These are phyloP conservation scores for Citrus reticulata DNA, from an alignment of 345 rosid species.

Conservation along the genomic window DNA sequence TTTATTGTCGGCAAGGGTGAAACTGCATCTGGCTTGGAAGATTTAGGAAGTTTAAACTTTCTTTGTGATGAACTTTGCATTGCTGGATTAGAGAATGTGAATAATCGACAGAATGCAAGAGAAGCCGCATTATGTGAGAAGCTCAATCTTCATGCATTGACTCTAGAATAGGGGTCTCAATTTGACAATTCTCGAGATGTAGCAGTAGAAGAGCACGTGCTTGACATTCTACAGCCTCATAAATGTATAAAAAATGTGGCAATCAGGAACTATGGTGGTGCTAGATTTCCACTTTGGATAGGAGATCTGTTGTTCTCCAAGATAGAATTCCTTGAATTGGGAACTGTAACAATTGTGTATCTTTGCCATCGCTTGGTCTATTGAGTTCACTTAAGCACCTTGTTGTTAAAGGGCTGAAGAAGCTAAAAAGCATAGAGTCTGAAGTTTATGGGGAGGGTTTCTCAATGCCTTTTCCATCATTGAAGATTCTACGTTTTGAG, in stretches of 20 bases:
- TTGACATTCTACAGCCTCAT: not conserved
- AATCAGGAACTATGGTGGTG: no score
- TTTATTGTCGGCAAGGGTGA: slow-evolving; percentile 20
- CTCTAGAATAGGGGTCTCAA: not conserved
- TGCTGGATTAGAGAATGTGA: slow-evolving; percentile 3
- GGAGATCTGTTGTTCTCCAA: no score
- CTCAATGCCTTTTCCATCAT: not conserved
- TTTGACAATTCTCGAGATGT: not conserved
- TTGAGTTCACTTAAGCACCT: no score
- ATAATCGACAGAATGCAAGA: not conserved
- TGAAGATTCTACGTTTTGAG: not conserved
- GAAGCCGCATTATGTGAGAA: not conserved
- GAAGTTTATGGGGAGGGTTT: not conserved
- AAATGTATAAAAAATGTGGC: not conserved
- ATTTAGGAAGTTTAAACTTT: slow-evolving; percentile 21
- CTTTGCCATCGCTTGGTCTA: no score
- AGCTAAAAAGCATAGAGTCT: no score
- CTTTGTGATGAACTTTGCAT: slow-evolving; percentile 16
- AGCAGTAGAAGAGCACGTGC: not conserved
- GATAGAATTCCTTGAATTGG: no score
- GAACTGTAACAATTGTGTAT: no score
- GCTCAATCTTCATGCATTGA: not conserved
- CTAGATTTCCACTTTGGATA: no score
- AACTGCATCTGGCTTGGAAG: not conserved
- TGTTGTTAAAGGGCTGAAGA: no score